Conservation (phyloP, 805 yeast genomes). For the Nakazawaea pomicola region DNA sequence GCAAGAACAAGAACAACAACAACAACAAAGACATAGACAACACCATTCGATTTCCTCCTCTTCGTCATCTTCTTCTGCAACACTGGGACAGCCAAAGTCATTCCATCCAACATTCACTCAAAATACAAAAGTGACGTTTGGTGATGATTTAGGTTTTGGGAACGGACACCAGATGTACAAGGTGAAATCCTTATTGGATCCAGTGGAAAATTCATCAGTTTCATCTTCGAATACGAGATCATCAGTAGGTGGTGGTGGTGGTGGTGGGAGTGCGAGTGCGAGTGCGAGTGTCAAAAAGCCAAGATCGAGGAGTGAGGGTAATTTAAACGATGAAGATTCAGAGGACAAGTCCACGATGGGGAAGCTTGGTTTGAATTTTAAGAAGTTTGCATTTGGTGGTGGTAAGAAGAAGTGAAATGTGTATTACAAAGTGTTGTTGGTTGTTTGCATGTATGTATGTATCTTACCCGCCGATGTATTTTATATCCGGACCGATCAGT, state of each 20-base stretch:
- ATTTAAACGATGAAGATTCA: background rate
- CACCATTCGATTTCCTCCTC: conserved; percentile 12
- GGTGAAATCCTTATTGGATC: conserved; percentile 21
- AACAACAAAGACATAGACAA: too few species aligned
- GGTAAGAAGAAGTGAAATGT: background rate
- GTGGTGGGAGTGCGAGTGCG: too few species aligned
- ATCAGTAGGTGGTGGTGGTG: too few species aligned
- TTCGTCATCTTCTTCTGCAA: conserved; percentile 13
- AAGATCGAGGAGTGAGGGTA: conserved; percentile 11
- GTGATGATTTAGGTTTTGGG: conserved; percentile 17
- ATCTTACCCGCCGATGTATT: too few species aligned
- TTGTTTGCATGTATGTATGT: too few species aligned
- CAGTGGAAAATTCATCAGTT: conserved; percentile 1
- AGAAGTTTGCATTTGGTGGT: conserved; percentile 9
- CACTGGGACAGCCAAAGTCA: conserved; percentile 19
- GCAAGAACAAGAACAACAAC: too few species aligned
- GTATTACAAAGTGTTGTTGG: too few species aligned
- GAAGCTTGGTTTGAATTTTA: conserved; percentile 6
- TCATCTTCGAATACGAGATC: conserved; percentile 3
- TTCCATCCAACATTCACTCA: conserved; percentile 20
- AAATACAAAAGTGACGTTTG: conserved; percentile 20
- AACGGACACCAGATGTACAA: conserved; percentile 16
- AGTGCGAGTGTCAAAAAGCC: too few species aligned
- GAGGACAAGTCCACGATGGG: too few species aligned
- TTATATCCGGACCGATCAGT: too few species aligned